Evolutionary conservation across 2,329 filamentous ascomycete species (phyloP).

Genomic region (Botrytis deweyae): DNA sequence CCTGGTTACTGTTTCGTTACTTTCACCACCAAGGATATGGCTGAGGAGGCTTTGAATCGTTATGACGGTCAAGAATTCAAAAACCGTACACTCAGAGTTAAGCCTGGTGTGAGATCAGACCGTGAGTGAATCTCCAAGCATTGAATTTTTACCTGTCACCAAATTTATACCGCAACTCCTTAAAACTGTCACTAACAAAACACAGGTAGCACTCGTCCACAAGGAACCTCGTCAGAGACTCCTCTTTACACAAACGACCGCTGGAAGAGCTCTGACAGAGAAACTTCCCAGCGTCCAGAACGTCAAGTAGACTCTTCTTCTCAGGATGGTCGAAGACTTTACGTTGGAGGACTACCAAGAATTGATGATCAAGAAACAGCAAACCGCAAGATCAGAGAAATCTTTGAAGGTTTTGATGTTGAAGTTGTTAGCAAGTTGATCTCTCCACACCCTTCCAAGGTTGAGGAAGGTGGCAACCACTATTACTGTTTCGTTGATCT

Average conservation of each 20-base stretch:
- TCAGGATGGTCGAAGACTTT: slow-evolving; percentile 46
- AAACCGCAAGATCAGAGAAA: slow-evolving; percentile 46
- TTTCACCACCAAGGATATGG: slow-evolving; percentile 56
- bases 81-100: slow-evolving; percentile 61
- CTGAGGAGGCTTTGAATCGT: slow-evolving; percentile 55
- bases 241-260: slow-evolving; percentile 28
- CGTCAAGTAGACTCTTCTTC: slow-evolving; percentile 26
- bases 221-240: slow-evolving; percentile 2
- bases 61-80: slow-evolving; percentile 56
- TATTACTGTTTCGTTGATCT: slow-evolving; percentile 69
- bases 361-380: slow-evolving; percentile 51
- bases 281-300: slow-evolving; percentile 24
- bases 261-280: slow-evolving; percentile 29
- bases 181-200: slow-evolving; percentile 2
- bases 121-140: slow-evolving; percentile 23
- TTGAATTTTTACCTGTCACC: neutral
- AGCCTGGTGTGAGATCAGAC: slow-evolving; percentile 52
- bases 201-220: slow-evolving; percentile 15
- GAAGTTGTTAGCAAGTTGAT: slow-evolving; percentile 45
- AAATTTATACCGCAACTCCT: neutral
- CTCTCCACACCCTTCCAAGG: slow-evolving; percentile 57
- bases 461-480: slow-evolving; percentile 52
- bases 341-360: slow-evolving; percentile 51
- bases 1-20: slow-evolving; percentile 76
- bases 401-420: slow-evolving; percentile 50